Percentiles rank a stretch among this genome's conserved stretches.
phyloP scores from a whole-genome alignment of 805 yeast species.

The Metschnikowia gruessii region DNA sequence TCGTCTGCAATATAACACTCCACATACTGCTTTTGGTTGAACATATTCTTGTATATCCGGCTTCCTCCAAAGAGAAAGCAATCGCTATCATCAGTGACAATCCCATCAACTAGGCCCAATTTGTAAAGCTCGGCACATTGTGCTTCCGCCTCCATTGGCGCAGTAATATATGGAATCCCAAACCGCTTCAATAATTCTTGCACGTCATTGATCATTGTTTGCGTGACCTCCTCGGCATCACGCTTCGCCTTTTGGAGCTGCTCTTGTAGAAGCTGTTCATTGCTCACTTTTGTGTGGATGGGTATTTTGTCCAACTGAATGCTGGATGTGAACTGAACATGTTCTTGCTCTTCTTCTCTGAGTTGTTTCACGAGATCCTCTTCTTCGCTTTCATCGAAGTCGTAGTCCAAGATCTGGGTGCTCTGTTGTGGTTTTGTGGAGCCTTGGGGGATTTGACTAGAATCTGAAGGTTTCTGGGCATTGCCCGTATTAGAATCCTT shows the following conservation, averaged over 20 bases:
- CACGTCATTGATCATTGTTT: slow-evolving; percentile 82
- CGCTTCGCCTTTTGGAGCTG: slow-evolving; percentile 66
- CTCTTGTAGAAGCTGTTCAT: slow-evolving; percentile 53
- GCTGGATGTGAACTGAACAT: slow-evolving; percentile 52
- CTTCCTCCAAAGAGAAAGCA: slow-evolving; percentile 91
- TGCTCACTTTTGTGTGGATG: slow-evolving; percentile 37
- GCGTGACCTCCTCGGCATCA: slow-evolving; percentile 89
- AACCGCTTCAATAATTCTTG: slow-evolving; percentile 83
- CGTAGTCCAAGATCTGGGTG: slow-evolving; percentile 46
- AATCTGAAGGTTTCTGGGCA: too few species aligned
- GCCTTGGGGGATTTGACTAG: background rate
- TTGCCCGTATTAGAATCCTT: too few species aligned
- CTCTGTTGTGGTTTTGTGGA: background rate
- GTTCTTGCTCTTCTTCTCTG: slow-evolving; percentile 68
- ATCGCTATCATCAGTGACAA: slow-evolving; percentile 96
- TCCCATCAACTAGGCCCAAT: slow-evolving; percentile 85
- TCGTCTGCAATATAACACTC: slow-evolving; percentile 70
- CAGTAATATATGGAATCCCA: slow-evolving; percentile 92
- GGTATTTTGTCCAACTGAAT: slow-evolving; percentile 24
- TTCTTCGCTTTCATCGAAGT: slow-evolving; percentile 77
- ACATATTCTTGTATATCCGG: slow-evolving; percentile 84
- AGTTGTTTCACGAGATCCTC: slow-evolving; percentile 60
- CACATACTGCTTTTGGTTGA: slow-evolving; percentile 87
- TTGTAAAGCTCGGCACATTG: slow-evolving; percentile 82
- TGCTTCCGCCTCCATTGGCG: slow-evolving; percentile 99